Conservation (phyloP, 495 filamentous ascomycete species). For the Podospora didyma region DNA sequence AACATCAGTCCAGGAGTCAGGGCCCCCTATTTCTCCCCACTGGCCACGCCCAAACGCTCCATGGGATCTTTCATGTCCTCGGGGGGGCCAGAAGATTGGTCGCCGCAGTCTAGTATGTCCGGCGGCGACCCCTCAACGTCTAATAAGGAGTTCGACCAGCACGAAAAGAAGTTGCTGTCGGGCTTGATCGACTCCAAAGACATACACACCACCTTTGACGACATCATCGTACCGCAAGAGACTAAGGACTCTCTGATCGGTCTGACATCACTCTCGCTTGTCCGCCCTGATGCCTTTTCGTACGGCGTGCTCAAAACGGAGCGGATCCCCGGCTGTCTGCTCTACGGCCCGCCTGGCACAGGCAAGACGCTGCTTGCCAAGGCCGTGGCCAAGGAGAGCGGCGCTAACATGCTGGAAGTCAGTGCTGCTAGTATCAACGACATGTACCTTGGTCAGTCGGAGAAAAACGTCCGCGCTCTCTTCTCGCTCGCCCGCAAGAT, state of each 20-base stretch:
- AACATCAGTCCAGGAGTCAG: slow-evolving; percentile 12
- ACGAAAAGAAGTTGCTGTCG: slow-evolving; percentile 79
- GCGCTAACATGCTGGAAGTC: slow-evolving; percentile 69
- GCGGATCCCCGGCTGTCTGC: slow-evolving; percentile 80
- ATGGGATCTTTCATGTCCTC: slow-evolving; percentile 2
- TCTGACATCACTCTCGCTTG: slow-evolving; percentile 80
- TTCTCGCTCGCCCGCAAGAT: slow-evolving; percentile 90
- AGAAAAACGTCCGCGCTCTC: slow-evolving; percentile 94
- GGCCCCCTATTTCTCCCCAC: slow-evolving; percentile 30
- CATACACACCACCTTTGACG: slow-evolving; percentile 79
- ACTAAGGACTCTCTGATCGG: slow-evolving; percentile 88
- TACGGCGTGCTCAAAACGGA: slow-evolving; percentile 93
- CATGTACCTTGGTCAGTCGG: slow-evolving; percentile 93
- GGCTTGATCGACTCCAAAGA: slow-evolving; percentile 77
- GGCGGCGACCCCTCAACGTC: slow-evolving; percentile 2
- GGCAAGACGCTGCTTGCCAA: slow-evolving; percentile 95
- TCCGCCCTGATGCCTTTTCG: slow-evolving; percentile 88
- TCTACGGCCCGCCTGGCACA: slow-evolving; percentile 94
- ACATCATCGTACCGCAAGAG: slow-evolving; percentile 75
- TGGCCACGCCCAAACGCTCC: slow-evolving; percentile 5
- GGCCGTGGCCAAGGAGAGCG: slow-evolving; percentile 91
- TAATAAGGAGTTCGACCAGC: slow-evolving; percentile 36
- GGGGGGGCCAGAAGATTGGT: slow-evolving; percentile 3
- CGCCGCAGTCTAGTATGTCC: neutral
- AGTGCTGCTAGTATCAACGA: slow-evolving; percentile 73